Evolutionary conservation across 1,284 basidiomycete species (phyloP), one percentile per base, ranked within the genome.

Genomic region (Gymnopus androsaceus): DNA sequence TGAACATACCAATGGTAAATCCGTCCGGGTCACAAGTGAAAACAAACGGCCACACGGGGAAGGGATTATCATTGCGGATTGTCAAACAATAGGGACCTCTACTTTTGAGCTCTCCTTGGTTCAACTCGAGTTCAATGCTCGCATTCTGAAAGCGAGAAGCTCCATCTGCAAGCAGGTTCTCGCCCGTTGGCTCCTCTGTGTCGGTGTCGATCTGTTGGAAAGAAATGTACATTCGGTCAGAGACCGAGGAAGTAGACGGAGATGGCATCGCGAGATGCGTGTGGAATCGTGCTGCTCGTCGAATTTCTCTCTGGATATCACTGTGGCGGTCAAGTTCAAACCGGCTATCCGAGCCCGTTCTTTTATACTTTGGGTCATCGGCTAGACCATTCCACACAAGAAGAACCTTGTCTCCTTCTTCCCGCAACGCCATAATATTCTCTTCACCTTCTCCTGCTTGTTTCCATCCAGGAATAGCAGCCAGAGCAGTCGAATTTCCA

Each of bases 1-100:
- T n/a, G n/a, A n/a, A 41, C 38, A n/a, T n/a, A 46, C 44, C 5
- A 23, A 46, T 46, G 9, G 9, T n/a, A n/a, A 46, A 46, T 7
- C 44, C 47, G 17, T 33, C 34, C 7, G 47, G 47, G 19, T 49
- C 47, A 33, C 31, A 49, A 12, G 37, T 37, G 34, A 49, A 49
- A 21, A 49, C 47, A 37, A 36, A 37, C 6, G 47, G 47, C 47
- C 47, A 49, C 27, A 49, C 47, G 12, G 47, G 21, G n/a, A 49
- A 34, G 5, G n/a, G 4, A n/a, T 37, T 49, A 33, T 49, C 47
- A 37, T 49, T 49, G 21, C n/a, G 21, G 23, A 49, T 37, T 11
- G 47, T 49, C 19, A 49, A n/a, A 25, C 31, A 49, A 33, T 49
- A 49, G 21, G 47, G 40, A 21, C 40, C 45, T 47, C 31, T 21